Percentiles rank a stretch among this genome's conserved stretches.
Evolutionary conservation across 148 eudicot genomes (phyloP).

Genomic region (Oxyria digyna): DNA sequence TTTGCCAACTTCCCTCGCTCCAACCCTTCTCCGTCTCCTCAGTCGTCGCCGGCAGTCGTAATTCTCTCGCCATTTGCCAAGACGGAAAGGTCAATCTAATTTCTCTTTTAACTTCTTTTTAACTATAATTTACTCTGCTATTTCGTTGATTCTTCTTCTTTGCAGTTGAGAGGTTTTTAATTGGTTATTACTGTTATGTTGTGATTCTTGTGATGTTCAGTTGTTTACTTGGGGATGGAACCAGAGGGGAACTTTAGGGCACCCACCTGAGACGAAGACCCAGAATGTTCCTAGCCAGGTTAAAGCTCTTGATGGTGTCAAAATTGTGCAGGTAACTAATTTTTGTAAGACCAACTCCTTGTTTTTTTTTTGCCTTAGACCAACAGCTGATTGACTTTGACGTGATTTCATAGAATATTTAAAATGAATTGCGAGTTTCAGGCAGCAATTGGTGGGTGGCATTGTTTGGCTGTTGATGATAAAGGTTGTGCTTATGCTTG

Average conservation of each 20-base stretch:
- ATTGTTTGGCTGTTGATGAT: slow-evolving; percentile 99
- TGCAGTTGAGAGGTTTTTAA: not conserved
- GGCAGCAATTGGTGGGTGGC: slow-evolving; percentile 99
- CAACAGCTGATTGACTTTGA: slow-evolving; percentile 10
- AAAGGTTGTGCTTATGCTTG: slow-evolving; percentile 97
- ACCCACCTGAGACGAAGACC: slow-evolving; percentile 76
- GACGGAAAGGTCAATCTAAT: slow-evolving; percentile 66
- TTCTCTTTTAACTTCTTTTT: not conserved
- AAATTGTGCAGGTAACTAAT: slow-evolving; percentile 68
- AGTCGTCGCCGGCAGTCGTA: slow-evolving; percentile 91
- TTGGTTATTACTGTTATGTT: not conserved
- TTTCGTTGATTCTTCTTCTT: not conserved
- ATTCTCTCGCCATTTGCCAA: slow-evolving; percentile 85
- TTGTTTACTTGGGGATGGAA: slow-evolving; percentile 99
- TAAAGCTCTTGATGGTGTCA: slow-evolving; percentile 73
- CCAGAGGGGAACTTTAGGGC: slow-evolving; percentile 96
- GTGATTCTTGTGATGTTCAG: slow-evolving; percentile 22
- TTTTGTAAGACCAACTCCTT: not conserved
- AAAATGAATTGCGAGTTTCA: slow-evolving; percentile 18
- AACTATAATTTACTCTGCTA: not conserved
- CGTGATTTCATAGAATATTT: slow-evolving; percentile 4
- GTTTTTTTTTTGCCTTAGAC: not conserved
- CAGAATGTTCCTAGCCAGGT: slow-evolving; percentile 92
- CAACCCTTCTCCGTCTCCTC: slow-evolving; percentile 31
- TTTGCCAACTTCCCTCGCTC: slow-evolving; percentile 53